Evolutionary conservation across 805 yeast species (phyloP).

Genomic region (Starmera dryadoides): DNA sequence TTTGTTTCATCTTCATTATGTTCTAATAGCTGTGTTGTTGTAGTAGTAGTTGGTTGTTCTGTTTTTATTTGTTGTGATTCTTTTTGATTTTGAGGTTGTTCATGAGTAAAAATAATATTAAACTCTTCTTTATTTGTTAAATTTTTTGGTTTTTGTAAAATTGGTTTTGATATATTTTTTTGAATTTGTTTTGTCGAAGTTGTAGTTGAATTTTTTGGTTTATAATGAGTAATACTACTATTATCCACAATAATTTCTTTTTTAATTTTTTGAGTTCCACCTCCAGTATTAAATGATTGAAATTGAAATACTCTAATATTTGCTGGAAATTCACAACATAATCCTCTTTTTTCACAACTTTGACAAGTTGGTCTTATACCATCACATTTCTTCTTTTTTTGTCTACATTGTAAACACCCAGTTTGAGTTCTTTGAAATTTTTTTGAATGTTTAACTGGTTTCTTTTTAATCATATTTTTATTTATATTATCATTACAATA

Average conservation of each 20-base stretch:
- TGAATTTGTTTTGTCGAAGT: neutral
- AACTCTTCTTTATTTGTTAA: neutral
- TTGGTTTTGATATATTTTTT: too few species aligned
- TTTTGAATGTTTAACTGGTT: slow-evolving; percentile 14
- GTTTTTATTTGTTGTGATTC: too few species aligned
- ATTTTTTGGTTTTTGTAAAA: too few species aligned
- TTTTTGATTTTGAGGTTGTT: too few species aligned
- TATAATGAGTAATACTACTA: neutral
- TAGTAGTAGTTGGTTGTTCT: neutral
- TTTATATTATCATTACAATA: neutral
- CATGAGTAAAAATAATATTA: too few species aligned
- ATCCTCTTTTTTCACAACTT: slow-evolving; percentile 18
- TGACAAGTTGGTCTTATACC: slow-evolving; percentile 18
- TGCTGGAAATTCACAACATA: slow-evolving; percentile 18
- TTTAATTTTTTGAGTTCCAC: neutral
- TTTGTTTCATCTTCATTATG: slow-evolving; percentile 4
- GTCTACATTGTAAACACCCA: slow-evolving; percentile 22
- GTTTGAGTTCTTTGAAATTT: slow-evolving; percentile 21
- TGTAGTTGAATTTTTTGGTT: neutral
- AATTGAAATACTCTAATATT: slow-evolving; percentile 18
- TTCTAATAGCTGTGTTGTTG: neutral
- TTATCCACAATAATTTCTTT: neutral
- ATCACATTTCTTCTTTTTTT: slow-evolving; percentile 23
- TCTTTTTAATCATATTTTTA: neutral
- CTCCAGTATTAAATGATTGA: neutral